Conservation (phyloP, 352 stramenopile species). For the Phytopythium aichiense region DNA sequence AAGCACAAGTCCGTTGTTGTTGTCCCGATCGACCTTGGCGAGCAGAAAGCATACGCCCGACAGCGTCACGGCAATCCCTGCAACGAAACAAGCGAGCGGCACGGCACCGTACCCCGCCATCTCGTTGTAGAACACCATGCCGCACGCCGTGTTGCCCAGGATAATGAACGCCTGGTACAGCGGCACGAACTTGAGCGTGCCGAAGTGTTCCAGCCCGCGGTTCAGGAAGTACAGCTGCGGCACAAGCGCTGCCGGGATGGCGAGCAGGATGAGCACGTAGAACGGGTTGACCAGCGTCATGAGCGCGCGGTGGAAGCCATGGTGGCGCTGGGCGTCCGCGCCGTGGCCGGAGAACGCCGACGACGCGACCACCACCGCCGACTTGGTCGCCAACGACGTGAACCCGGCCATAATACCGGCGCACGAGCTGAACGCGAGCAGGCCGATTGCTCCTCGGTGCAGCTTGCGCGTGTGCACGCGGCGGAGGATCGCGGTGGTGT, state of each 20-base stretch:
- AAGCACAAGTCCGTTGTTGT: constrained; percentile 2
- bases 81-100: constrained; percentile 42
- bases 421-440: constrained; percentile 69
- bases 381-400: constrained; percentile 75
- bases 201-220: constrained; percentile 72
- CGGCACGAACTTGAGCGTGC: constrained; percentile 78
- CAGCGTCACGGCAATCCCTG: constrained; percentile 54
- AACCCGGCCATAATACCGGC: constrained; percentile 76
- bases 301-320: constrained; percentile 21
- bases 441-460: constrained; percentile 41
- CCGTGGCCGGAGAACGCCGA: constrained; percentile 23
- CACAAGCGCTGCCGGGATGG: constrained; percentile 52
- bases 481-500: constrained; percentile 49
- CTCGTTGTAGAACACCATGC: constrained; percentile 80
- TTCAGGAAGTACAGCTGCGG: constrained; percentile 79
- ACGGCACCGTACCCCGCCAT: constrained; percentile 52
- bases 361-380: constrained; percentile 61
- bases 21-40: constrained; percentile 42
- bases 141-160: constrained; percentile 67
- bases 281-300: constrained; percentile 61
- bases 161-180: constrained; percentile 85
- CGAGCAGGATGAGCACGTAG: constrained; percentile 57
- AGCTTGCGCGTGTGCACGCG: constrained; percentile 48
- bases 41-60: constrained; percentile 58
- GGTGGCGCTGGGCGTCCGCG: background rate